Evolutionary conservation across 305 asterid species (phyloP), one percentile per base, ranked within the genome.

Genomic region (Galium porrigens): DNA sequence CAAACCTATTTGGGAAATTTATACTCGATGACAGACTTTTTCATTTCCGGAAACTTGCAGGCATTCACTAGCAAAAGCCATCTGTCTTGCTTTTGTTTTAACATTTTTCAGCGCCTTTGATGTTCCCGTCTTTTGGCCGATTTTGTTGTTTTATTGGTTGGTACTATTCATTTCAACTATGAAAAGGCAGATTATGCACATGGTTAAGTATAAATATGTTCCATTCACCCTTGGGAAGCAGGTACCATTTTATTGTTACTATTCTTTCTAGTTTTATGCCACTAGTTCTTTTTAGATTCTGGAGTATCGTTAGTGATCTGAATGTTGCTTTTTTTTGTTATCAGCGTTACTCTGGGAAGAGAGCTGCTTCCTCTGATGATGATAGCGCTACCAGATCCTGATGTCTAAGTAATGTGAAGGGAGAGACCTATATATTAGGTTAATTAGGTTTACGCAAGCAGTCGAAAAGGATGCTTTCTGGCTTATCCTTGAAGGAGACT

Each of bases 121-220:
- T 41, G 96, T 91, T 63, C 98, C 98, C 64, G 98, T 91, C 62
- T 88, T 91, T 76, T 91, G 98, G 95, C 98, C 98, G 33, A 91
- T 91, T 82, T 85, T 91, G 77, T 84, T 91, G 53, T 86, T 91
- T 82, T 91, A 91, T 73, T 91, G 98, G 96, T 66, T 84, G 59
- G 83, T 83, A 70, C 85, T 91, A 36, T 91, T 91, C 69, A 11
- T 91, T 56, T 84, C 94, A 8, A 88, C 98, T 9, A 91, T 91
- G 98, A 91, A 87, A 86, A 82, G 95, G 87, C 98, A 91, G 70
- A 86, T 91, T 80, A 86, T 88, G 98, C 98, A 91, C 80, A 91
- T 91, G 98, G 70, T 91, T 58, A 91, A 86, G 66, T 91, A 88
- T 70, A 85, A 78, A 77, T 91, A 91, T 67, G 95, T 91, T 61